Conservation (phyloP, 2,329 filamentous ascomycete species). For the Claviceps humidiphila region DNA sequence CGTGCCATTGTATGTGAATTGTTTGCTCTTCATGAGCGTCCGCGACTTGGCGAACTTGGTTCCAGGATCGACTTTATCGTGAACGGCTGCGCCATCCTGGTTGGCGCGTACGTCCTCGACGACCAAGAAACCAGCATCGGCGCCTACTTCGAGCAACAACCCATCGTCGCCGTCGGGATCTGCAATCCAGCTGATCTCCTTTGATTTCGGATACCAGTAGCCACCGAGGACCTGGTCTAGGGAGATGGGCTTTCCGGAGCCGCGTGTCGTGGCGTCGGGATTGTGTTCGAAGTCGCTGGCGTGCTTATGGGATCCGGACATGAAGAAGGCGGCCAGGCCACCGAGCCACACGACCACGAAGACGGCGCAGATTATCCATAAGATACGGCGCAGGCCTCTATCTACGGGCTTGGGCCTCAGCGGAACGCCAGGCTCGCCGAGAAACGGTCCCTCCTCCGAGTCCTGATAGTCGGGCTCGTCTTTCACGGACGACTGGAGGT, state of each 20-base stretch:
- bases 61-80: slow-evolving; percentile 14
- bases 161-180: slow-evolving; percentile 71
- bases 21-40: slow-evolving; percentile 59
- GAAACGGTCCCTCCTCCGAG: slow-evolving; percentile 41
- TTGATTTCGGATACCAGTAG: slow-evolving; percentile 48
- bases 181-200: slow-evolving; percentile 64
- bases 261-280: slow-evolving; percentile 49
- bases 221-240: slow-evolving; percentile 57
- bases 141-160: slow-evolving; percentile 61
- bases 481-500: slow-evolving; percentile 17
- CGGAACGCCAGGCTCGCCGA: slow-evolving; percentile 23
- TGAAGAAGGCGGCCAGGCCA: slow-evolving; percentile 54
- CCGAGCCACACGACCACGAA: slow-evolving; percentile 56
- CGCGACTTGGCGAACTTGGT: slow-evolving; percentile 35
- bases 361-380: slow-evolving; percentile 47
- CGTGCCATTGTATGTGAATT: slow-evolving; percentile 46
- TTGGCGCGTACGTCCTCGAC: slow-evolving; percentile 68
- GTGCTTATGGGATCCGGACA: slow-evolving; percentile 51
- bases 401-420: slow-evolving; percentile 45
- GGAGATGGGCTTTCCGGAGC: slow-evolving; percentile 59
- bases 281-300: slow-evolving; percentile 51
- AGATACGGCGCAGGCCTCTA: slow-evolving; percentile 45
- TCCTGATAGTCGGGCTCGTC: slow-evolving; percentile 19
- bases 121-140: slow-evolving; percentile 61
- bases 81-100: slow-evolving; percentile 18